These are phyloP conservation scores for Vigna trinervia DNA, from an alignment of 306 rosid species.

Conservation along the genomic window DNA sequence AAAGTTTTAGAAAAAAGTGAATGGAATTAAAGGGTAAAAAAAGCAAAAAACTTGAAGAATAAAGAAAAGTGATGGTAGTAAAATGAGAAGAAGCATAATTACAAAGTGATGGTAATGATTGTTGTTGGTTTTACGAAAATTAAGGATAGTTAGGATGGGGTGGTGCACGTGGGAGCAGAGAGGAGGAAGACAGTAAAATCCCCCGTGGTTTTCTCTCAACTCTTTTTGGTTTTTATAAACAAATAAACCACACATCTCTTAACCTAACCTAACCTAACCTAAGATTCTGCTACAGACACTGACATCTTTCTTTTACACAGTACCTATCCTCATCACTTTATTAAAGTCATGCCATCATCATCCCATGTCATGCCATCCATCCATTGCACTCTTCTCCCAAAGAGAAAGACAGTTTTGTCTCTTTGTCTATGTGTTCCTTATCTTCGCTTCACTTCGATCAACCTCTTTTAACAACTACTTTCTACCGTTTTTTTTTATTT, in stretches of 20 bases:
- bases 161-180: conserved; percentile 58
- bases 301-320: conserved; percentile 38
- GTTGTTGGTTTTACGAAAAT: conserved; percentile 46
- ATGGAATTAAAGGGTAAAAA: no score
- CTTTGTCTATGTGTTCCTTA: not conserved
- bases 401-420: no score
- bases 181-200: conserved; percentile 47
- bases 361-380: not conserved
- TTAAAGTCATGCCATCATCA: conserved; percentile 44
- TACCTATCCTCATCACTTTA: conserved; percentile 46
- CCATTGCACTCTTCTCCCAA: not conserved
- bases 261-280: no score
- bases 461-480: no score
- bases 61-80: no score
- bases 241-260: not conserved
- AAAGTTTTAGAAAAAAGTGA: no score
- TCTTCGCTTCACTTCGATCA: no score
- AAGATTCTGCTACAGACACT: conserved; percentile 48
- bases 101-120: conserved; percentile 40
- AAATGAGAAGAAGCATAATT: conserved; percentile 20
- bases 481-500: no score
- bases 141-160: conserved; percentile 44
- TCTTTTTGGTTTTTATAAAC: not conserved
- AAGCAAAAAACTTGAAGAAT: no score
- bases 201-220: conserved; percentile 42